These are phyloP conservation scores for Phtheirospermum japonicum DNA, from an alignment of 257 asterid genomes.

Conservation along the genomic window DNA sequence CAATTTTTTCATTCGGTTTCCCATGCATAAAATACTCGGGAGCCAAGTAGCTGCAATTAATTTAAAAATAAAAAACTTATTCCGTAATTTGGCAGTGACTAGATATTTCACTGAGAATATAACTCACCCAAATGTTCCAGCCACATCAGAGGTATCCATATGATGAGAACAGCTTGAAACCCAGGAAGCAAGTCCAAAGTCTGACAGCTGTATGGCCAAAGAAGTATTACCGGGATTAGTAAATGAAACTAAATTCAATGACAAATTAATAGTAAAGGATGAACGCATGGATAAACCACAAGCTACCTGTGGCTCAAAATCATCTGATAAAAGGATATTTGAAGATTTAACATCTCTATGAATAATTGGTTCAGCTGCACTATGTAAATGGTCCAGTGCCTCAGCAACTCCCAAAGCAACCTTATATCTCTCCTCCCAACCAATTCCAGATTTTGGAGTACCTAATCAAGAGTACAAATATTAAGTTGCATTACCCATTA, in stretches of 20 bases:
- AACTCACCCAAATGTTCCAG: slow-evolving; percentile 88
- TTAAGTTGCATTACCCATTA: slow-evolving; percentile 22
- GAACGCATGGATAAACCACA: background rate
- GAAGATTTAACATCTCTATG: slow-evolving; percentile 92
- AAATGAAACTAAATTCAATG: slow-evolving; percentile 8
- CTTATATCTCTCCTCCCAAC: slow-evolving; percentile 71
- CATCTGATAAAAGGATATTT: slow-evolving; percentile 74
- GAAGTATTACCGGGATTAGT: slow-evolving; percentile 14
- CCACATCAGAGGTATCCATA: slow-evolving; percentile 56
- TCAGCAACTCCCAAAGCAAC: slow-evolving; percentile 78
- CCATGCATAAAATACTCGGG: slow-evolving; percentile 84
- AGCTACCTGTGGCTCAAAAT: slow-evolving; percentile 71
- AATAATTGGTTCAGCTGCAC: slow-evolving; percentile 51
- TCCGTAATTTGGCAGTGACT: slow-evolving; percentile 8
- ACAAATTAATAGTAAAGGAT: background rate
- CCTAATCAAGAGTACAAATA: slow-evolving; percentile 34
- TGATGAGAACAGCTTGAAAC: slow-evolving; percentile 57
- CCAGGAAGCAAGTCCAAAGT: slow-evolving; percentile 78
- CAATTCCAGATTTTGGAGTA: slow-evolving; percentile 37
- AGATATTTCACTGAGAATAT: slow-evolving; percentile 20
- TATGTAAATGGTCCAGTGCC: slow-evolving; percentile 70
- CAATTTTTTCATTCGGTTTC: slow-evolving; percentile 63
- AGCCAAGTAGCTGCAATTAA: slow-evolving; percentile 81
- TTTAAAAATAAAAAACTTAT: slow-evolving; percentile 13
- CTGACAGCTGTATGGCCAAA: slow-evolving; percentile 55